Base-by-base conservation (phyloP, 2,329 filamentous ascomycete species). In the Graphium sp. region DNA sequence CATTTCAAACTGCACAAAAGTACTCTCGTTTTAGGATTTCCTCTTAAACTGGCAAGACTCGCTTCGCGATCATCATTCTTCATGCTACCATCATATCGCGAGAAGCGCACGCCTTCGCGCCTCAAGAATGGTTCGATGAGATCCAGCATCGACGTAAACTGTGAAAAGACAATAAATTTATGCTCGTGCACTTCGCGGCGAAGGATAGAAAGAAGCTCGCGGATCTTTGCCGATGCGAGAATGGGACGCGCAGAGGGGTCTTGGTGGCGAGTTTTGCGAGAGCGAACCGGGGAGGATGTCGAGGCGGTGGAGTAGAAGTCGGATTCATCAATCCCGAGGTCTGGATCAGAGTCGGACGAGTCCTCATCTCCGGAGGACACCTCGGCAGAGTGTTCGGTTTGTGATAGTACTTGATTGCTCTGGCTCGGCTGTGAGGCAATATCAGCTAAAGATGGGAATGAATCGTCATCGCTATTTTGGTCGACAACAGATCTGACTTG, bases 111-210 rank as follows among this genome's bases (percentile, higher is more conserved):
- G 10, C 73, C 70, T 10, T 77, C 73, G 27, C 72, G 65, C 25
- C 66, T 63, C 34, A 98, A 62, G 52, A 95, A 94, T 3, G 89
- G 89, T 47, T 95, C 84, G 36, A 98, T 74, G 17, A 95, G 73
- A 55, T 95, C 81, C 25, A 98, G 72, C 89, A 98, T 98, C 1
- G 83, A 89, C 1, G 89, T 98, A 54, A 98, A 98, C 43, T 95
- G 83, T 2, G 84, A 93, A 54, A 98, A 98, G 37, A 98, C 84
- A 43, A 98, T 98, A 46, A 93, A 92, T 48, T 98, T 98, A 63
- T 93, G 82, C 34, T 83, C 63, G 2, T 64, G 58, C 0, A 74
- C 74, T 50, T 98, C 89, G 24, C 70, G 70, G 37, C 74, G 67
- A 7, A 98, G 67, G 29, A 98, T 80, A 35, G 72, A 63, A 44